A percentile compares a stretch with the other conserved stretches of the same genome.
These are phyloP conservation scores for Anisogramma anomala DNA, from an alignment of 2,329 filamentous ascomycete species.

Conservation along the genomic window DNA sequence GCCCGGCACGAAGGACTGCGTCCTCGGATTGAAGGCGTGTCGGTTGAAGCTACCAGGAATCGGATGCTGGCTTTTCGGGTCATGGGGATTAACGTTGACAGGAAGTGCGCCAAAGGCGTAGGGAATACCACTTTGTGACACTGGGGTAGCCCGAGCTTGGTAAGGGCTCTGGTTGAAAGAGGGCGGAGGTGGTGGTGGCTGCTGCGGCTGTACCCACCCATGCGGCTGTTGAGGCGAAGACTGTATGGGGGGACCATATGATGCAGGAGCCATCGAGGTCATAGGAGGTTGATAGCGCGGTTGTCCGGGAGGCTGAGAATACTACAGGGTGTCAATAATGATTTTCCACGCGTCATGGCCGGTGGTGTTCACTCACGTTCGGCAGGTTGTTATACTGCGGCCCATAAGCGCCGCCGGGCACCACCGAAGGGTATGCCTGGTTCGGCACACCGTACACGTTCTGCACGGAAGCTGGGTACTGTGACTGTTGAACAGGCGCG, in stretches of 20 bases:
- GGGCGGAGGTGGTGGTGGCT: slow-evolving; percentile 15
- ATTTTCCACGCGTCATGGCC: not conserved
- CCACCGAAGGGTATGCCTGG: slow-evolving; percentile 33
- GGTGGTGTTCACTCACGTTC: slow-evolving; percentile 28
- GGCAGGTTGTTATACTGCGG: slow-evolving; percentile 35
- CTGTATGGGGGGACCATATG: slow-evolving; percentile 26
- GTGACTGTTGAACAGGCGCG: slow-evolving; percentile 26
- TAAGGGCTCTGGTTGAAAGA: slow-evolving; percentile 22
- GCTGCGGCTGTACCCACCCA: slow-evolving; percentile 24
- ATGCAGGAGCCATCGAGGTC: slow-evolving; percentile 20
- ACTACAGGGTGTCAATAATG: slow-evolving; percentile 20
- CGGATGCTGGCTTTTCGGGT: slow-evolving; percentile 66
- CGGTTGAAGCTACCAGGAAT: slow-evolving; percentile 68
- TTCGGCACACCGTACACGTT: slow-evolving; percentile 34
- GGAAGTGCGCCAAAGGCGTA: slow-evolving; percentile 76
- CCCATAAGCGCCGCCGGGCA: slow-evolving; percentile 28
- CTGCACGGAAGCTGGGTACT: slow-evolving; percentile 35
- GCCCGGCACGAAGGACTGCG: slow-evolving; percentile 76
- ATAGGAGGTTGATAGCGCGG: slow-evolving; percentile 27
- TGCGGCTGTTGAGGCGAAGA: slow-evolving; percentile 22
- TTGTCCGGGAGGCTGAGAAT: slow-evolving; percentile 24
- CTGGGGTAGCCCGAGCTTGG: slow-evolving; percentile 18
- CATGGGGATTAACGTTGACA: slow-evolving; percentile 55
- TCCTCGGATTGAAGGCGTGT: slow-evolving; percentile 87
- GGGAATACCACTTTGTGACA: slow-evolving; percentile 30